Evolutionary conservation across 2,329 filamentous ascomycete genomes (phyloP).

Genomic region (Pyrenochaeta sp.): DNA sequence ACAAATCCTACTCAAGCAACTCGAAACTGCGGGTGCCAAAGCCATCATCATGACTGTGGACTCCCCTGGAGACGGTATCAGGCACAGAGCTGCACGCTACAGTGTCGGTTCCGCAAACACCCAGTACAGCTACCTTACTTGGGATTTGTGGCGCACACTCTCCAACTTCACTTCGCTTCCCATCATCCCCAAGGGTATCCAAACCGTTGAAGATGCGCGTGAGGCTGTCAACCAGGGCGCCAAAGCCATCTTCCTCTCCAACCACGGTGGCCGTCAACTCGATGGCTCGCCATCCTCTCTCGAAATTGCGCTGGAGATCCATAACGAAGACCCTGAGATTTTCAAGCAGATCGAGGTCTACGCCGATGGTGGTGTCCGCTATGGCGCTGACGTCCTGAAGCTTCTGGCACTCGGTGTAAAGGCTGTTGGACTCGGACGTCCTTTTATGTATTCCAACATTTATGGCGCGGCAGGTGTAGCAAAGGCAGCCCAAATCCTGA

Average conservation of each 20-base stretch:
- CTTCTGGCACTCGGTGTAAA: slow-evolving; percentile 49
- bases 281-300: slow-evolving; percentile 69
- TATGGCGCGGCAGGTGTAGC: slow-evolving; percentile 71
- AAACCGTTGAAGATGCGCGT: slow-evolving; percentile 51
- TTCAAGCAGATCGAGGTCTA: slow-evolving; percentile 52
- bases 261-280: slow-evolving; percentile 53
- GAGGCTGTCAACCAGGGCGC: slow-evolving; percentile 47
- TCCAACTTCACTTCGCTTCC: slow-evolving; percentile 49
- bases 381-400: slow-evolving; percentile 50
- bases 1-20: slow-evolving; percentile 38
- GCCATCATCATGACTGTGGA: slow-evolving; percentile 55
- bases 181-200: slow-evolving; percentile 52
- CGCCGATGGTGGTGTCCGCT: slow-evolving; percentile 52
- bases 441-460: slow-evolving; percentile 62
- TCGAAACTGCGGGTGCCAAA: slow-evolving; percentile 48
- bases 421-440: slow-evolving; percentile 58
- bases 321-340: slow-evolving; percentile 59
- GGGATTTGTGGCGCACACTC: slow-evolving; percentile 47
- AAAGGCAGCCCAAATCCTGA: slow-evolving; percentile 61
- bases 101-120: slow-evolving; percentile 41
- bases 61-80: slow-evolving; percentile 49
- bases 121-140: slow-evolving; percentile 42
- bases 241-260: slow-evolving; percentile 52
- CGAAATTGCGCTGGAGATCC: slow-evolving; percentile 79
- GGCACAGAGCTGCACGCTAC: slow-evolving; percentile 47